Base-by-base conservation (phyloP, 768 basidiomycete genomes). In the Lactarius hatsudake region DNA sequence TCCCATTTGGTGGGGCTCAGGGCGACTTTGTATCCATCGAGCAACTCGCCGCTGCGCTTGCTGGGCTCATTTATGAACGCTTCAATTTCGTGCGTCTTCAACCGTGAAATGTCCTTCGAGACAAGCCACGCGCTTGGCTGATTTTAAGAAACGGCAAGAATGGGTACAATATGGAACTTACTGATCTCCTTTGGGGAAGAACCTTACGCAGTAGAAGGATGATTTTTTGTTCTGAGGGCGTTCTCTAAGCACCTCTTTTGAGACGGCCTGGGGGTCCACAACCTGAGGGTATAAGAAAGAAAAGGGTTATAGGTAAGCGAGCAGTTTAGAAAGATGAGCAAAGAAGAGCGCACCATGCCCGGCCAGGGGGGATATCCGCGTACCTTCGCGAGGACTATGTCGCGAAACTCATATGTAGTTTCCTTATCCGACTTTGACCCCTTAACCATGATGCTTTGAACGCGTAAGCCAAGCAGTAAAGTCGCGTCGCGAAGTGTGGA, bases 361-460 rank as follows among this genome's bases (percentile, higher is more conserved):
- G 95, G 97, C 97, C 97, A 99, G 5, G 91, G 84, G 2, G 97
- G 94, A 80, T 82, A 98, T 12, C 96, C 97, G 80, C 92, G 93
- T 75, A 99, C 80, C 81, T 96, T 96, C 30, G 86, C 94, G 68
- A 98, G 86, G 45, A 98, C 94, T 72, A 94, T 81, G 74, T 98
- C 95, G 78, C 90, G 88, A 63, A 83, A 75, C 28, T 83, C 82
- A 76, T 91, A 96, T 56, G 80, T 80, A 15, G 81, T 75, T 61
- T 73, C 73, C 58, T 70, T 73, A 68, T 75, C 75, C 70, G 78
- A 75, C 70, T 83, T 75, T 43, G 71, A 74, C 53, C 78, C 75
- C 74, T 80, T 79, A 76, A 68, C 78, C 79, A 32, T 76, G 71
- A 51, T 66, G 30, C 17, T 30, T 40, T 67, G 28, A 53, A 72